Evolutionary conservation across 805 yeast species (phyloP), one percentile per base, ranked within the genome.

Genomic region (Tetrapisispora taiwanensis): DNA sequence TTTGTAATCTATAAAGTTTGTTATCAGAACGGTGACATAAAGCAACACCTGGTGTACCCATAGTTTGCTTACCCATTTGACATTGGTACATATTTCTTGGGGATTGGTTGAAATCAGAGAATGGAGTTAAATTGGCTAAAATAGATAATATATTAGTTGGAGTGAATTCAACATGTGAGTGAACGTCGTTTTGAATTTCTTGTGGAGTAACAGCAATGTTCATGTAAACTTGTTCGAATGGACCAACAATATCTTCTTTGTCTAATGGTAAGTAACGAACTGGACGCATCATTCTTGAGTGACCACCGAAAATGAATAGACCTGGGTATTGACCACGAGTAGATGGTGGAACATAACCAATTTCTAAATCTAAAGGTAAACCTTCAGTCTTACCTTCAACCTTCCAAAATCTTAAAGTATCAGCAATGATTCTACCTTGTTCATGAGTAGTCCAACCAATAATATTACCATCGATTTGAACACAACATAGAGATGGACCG

Each of bases 71-170:
- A 78, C 97, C 97, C 98, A 92, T 92, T 75, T 92, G 98, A 70
- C 98, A 92, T 72, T 92, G 98, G 66, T 92, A 92, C 97, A 92
- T 92, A 66, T 92, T 92, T 79, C 98, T 84, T 59, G 98, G 98
- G 24, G 97, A 89, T 72, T 92, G 98, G 68, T 92, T 92, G 72
- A 92, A 92, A 66, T 92, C 98, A 1, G 97, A 89, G 65, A 87
- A 92, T 53, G 98, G 98, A 1, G 98, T 92, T 72, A 92, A 74
- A 68, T 92, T 92, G 51, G 97, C 98, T 65, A 92, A 73, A 53
- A 92, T 90, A 19, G 97, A 88, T 54, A 92, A 71, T 41, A 92
- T 87, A 66, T 92, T 88, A 3, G 97, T 92, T 56, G 98, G 97
- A 2, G 94, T 74, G 64, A 75, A 88, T 69, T 92, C 98, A 50